phyloP scores from a whole-genome alignment of 2,329 filamentous ascomycete species.

The Ploettnerulaceae sp. region DNA sequence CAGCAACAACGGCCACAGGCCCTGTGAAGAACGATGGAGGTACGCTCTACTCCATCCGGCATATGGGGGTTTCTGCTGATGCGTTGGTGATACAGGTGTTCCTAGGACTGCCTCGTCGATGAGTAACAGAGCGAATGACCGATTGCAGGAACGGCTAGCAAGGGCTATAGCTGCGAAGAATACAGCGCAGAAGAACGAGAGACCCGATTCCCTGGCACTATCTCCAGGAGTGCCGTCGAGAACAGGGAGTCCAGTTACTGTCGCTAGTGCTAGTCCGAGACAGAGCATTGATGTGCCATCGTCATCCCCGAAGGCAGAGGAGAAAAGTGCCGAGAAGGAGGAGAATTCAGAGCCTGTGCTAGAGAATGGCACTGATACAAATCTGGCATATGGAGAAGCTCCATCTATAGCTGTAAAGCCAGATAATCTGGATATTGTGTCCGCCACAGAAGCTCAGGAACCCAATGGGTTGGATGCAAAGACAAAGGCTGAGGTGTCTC shows the following conservation, averaged over 20 bases:
- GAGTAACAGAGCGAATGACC: conserved; percentile 63
- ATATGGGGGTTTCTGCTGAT: conserved; percentile 22
- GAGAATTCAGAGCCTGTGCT: neutral
- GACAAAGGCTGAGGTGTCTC: conserved; percentile 18
- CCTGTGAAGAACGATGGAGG: conserved; percentile 35
- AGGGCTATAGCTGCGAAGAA: conserved; percentile 77
- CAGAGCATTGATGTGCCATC: conserved; percentile 40
- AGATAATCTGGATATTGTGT: conserved; percentile 7
- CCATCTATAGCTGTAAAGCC: conserved; percentile 19
- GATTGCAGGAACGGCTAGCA: conserved; percentile 83
- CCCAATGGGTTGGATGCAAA: conserved; percentile 15
- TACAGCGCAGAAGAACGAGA: conserved; percentile 39
- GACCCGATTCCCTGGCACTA: conserved; percentile 44
- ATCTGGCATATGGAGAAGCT: conserved; percentile 2
- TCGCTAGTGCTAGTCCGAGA: conserved; percentile 39
- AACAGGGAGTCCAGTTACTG: conserved; percentile 47
- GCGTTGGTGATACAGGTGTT: conserved; percentile 36
- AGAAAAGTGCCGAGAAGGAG: conserved; percentile 9
- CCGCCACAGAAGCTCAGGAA: neutral
- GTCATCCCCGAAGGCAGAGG: conserved; percentile 2
- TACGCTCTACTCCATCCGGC: conserved; percentile 30
- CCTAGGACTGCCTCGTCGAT: conserved; percentile 64
- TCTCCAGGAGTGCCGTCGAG: conserved; percentile 46
- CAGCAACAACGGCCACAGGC: conserved; percentile 35
- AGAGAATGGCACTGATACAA: neutral